These are phyloP conservation scores for Glycine soja DNA, from an alignment of 306 rosid genomes.

Conservation along the genomic window DNA sequence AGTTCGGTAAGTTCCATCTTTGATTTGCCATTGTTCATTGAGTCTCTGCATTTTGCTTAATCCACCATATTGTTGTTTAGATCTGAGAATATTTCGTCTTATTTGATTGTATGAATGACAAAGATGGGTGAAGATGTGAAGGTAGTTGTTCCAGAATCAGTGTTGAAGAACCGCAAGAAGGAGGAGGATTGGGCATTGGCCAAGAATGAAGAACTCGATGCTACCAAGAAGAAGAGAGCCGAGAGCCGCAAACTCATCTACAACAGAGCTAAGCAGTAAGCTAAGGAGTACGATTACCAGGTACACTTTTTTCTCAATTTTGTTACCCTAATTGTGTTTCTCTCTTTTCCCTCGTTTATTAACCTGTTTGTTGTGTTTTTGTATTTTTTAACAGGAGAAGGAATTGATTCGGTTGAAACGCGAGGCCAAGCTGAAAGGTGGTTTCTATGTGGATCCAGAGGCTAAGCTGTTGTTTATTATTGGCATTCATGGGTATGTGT, in stretches of 20 bases:
- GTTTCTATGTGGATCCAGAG: slow-evolving; percentile 94
- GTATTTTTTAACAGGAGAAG: slow-evolving; percentile 53
- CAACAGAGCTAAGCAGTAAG: slow-evolving; percentile 74
- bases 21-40: not conserved
- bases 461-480: slow-evolving; percentile 83
- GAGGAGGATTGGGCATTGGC: slow-evolving; percentile 84
- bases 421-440: slow-evolving; percentile 92
- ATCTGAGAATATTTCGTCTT: too few relatives aligned
- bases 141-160: slow-evolving; percentile 72
- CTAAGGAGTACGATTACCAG: slow-evolving; percentile 68
- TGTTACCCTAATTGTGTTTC: not conserved
- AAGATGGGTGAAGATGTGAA: slow-evolving; percentile 76
- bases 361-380: too few relatives aligned
- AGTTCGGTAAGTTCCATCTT: slow-evolving; percentile 15
- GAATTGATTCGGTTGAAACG: slow-evolving; percentile 76
- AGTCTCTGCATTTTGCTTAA: too few relatives aligned
- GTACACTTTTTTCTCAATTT: slow-evolving; percentile 40
- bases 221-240: slow-evolving; percentile 68
- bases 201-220: slow-evolving; percentile 60
- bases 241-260: slow-evolving; percentile 72
- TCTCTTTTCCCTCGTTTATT: too few relatives aligned
- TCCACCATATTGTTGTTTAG: too few relatives aligned
- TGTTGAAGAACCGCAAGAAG: slow-evolving; percentile 81
- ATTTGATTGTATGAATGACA: not conserved
- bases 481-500: slow-evolving; percentile 83